Evolutionary conservation across 129 eudicot genomes (phyloP).

Genomic region (Escallonia rubra): DNA sequence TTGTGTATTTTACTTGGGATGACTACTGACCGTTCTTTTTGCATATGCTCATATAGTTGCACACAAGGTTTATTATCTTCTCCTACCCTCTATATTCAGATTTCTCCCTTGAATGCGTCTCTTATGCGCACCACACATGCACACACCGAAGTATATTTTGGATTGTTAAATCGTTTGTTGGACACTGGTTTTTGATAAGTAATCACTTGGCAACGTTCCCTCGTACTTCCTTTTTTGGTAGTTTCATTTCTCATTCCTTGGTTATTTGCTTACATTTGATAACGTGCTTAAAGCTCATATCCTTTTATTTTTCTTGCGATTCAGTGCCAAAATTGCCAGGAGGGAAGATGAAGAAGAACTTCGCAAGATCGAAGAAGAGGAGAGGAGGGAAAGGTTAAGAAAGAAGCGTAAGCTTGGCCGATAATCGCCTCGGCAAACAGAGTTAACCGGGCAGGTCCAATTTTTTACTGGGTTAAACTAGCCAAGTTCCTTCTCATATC

Average conservation of each 20-base stretch:
- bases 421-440: not conserved
- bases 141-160: no score
- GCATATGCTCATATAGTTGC: not conserved
- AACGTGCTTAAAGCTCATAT: not conserved
- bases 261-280: no score
- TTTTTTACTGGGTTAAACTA: no score
- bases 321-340: constrained; percentile 63
- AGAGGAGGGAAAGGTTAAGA: constrained; percentile 34
- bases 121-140: no score
- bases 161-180: no score
- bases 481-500: no score
- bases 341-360: constrained; percentile 80
- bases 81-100: no score
- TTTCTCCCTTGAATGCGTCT: no score
- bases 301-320: constrained; percentile 8
- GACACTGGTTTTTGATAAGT: not conserved
- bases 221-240: not conserved
- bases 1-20: not conserved
- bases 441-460: no score
- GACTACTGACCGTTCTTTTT: not conserved
- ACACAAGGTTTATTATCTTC: not conserved
- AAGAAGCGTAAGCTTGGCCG: constrained; percentile 36
- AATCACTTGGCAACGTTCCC: not conserved
- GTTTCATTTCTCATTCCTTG: not conserved
- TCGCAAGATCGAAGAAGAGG: constrained; percentile 65